These are phyloP conservation scores for Kodamaea fungicola DNA, from an alignment of 1,139 yeast species.

Conservation along the genomic window DNA sequence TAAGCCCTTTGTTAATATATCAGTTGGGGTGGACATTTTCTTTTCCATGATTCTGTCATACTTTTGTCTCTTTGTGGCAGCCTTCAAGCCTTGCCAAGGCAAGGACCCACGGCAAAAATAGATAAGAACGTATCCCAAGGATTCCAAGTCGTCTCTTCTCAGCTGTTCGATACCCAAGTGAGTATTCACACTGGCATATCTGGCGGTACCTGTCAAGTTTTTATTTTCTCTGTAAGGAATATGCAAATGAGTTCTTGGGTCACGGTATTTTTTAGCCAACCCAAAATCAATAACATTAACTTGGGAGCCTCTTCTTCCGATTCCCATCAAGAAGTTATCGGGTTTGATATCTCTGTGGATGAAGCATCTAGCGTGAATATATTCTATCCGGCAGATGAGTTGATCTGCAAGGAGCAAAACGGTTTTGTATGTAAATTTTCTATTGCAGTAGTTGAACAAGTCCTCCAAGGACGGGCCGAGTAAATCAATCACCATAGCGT, in stretches of 20 bases:
- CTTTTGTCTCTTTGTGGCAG: slow-evolving; percentile 95
- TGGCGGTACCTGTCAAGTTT: slow-evolving; percentile 94
- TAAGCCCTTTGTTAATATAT: slow-evolving; percentile 83
- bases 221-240: slow-evolving; percentile 96
- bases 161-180: slow-evolving; percentile 96
- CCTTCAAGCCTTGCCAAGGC: slow-evolving; percentile 99
- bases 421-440: slow-evolving; percentile 91
- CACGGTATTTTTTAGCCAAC: slow-evolving; percentile 91
- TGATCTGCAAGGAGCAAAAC: slow-evolving; percentile 92
- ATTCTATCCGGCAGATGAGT: slow-evolving; percentile 89
- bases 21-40: slow-evolving; percentile 90
- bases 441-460: slow-evolving; percentile 89
- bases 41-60: slow-evolving; percentile 96
- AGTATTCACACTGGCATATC: slow-evolving; percentile 93
- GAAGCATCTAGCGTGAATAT: slow-evolving; percentile 91
- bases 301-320: slow-evolving; percentile 91
- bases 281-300: slow-evolving; percentile 97
- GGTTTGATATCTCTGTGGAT: slow-evolving; percentile 94
- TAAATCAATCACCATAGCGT: slow-evolving; percentile 94
- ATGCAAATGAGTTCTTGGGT: slow-evolving; percentile 92
- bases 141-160: slow-evolving; percentile 94
- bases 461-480: slow-evolving; percentile 96
- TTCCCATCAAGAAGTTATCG: slow-evolving; percentile 95
- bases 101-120: slow-evolving; percentile 93
- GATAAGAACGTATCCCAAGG: slow-evolving; percentile 90